phyloP scores from a whole-genome alignment of 768 basidiomycete genomes.

The Tylopilus plumbeoviolaceoides region DNA sequence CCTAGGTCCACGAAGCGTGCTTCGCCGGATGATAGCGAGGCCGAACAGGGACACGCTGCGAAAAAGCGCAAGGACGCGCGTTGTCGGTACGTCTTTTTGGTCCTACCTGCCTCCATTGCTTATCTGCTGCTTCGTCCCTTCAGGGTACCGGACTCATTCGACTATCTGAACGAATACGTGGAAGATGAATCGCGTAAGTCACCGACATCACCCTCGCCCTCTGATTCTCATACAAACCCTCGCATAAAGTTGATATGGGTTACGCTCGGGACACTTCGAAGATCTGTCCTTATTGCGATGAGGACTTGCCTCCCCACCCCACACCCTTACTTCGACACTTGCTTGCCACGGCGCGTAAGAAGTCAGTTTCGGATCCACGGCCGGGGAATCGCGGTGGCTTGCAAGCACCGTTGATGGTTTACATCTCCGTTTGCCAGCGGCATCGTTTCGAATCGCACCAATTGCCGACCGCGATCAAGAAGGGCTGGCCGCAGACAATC shows the following conservation, averaged over 20 bases:
- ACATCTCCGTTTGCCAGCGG: conserved; percentile 68
- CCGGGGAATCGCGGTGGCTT: conserved; percentile 67
- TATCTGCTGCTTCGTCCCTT: neutral
- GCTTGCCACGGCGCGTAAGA: conserved; percentile 45
- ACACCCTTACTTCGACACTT: conserved; percentile 57
- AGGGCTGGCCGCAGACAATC: conserved; percentile 76
- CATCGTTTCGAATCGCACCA: conserved; percentile 74
- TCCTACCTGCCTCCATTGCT: conserved; percentile 11
- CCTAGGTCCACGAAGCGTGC: conserved; percentile 25
- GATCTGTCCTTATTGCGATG: conserved; percentile 81
- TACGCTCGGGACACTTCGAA: conserved; percentile 56
- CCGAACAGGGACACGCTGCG: conserved; percentile 20
- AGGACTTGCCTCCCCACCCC: conserved; percentile 56
- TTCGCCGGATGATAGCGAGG: conserved; percentile 32
- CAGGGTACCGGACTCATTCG: conserved; percentile 8
- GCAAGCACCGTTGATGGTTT: conserved; percentile 45
- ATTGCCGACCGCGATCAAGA: conserved; percentile 63
- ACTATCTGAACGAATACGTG: conserved; percentile 19
- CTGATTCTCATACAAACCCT: neutral
- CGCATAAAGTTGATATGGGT: conserved; percentile 45
- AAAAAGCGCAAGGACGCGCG: conserved; percentile 34
- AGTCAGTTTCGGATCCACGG: conserved; percentile 59
- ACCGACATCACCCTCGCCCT: neutral
- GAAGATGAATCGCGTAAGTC: conserved; percentile 43
- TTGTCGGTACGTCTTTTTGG: conserved; percentile 8